Percentiles rank a stretch among this genome's conserved stretches.
Evolutionary conservation across 1,284 basidiomycete genomes (phyloP).

Genomic region (Schizopora paradoxa): DNA sequence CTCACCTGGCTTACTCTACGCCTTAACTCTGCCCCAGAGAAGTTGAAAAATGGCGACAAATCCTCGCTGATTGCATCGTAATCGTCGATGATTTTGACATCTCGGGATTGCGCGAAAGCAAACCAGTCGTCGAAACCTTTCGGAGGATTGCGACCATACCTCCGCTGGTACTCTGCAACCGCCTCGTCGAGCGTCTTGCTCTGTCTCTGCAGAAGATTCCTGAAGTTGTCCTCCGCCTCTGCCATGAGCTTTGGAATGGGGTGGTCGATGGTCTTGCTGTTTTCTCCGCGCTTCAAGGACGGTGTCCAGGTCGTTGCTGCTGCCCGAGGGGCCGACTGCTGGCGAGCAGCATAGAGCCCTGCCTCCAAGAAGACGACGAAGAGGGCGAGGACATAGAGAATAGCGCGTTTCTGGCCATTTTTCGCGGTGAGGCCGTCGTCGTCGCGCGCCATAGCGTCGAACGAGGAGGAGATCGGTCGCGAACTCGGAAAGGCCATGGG

Average conservation of each 20-base stretch:
- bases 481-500: neutral
- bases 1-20: constrained; percentile 64
- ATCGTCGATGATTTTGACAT: constrained; percentile 83
- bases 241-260: constrained; percentile 82
- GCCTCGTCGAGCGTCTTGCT: constrained; percentile 73
- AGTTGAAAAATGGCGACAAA: constrained; percentile 73
- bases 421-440: constrained; percentile 6
- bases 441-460: constrained; percentile 3
- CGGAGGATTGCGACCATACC: constrained; percentile 79
- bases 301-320: constrained; percentile 11
- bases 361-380: constrained; percentile 52
- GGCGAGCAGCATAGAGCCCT: constrained; percentile 43
- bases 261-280: constrained; percentile 40
- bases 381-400: constrained; percentile 43
- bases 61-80: constrained; percentile 82
- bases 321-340: constrained; percentile 14
- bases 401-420: constrained; percentile 26
- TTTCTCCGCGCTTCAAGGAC: neutral
- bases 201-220: constrained; percentile 63
- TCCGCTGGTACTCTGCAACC: constrained; percentile 69
- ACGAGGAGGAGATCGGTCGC: neutral
- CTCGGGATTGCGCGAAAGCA: constrained; percentile 68
- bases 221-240: constrained; percentile 65
- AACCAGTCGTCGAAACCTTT: constrained; percentile 90
- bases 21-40: constrained; percentile 70